Percentiles rank a stretch among this genome's conserved stretches.
These are phyloP conservation scores for Chlorella sorokiniana DNA, from an alignment of 139 green algal genomes.

Conservation along the genomic window DNA sequence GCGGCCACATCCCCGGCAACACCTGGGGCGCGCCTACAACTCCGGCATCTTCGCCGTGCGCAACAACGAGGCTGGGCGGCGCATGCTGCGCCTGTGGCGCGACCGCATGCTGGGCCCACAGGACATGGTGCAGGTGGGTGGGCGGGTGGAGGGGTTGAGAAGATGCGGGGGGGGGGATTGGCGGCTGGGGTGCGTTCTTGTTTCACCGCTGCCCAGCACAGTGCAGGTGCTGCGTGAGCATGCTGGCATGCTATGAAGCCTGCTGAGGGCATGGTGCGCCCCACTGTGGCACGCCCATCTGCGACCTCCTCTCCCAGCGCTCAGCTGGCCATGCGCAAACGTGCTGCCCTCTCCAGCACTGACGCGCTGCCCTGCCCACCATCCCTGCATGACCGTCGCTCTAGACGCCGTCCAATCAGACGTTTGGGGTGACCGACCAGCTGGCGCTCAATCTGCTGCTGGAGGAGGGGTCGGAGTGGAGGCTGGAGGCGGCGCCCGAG, in stretches of 20 bases:
- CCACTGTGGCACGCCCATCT: too few relatives aligned
- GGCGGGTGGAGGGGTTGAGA: too few relatives aligned
- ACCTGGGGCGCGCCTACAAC: conserved; percentile 39
- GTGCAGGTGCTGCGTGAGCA: too few relatives aligned
- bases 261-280: too few relatives aligned
- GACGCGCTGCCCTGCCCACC: not conserved
- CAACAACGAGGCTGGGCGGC: conserved; percentile 9
- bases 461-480: not conserved
- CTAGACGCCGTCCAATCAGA: not conserved
- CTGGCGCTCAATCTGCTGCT: conserved; percentile 43
- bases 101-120: not conserved
- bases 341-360: too few relatives aligned
- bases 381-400: too few relatives aligned
- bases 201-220: too few relatives aligned
- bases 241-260: too few relatives aligned
- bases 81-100: not conserved
- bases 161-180: too few relatives aligned
- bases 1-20: conserved; percentile 34
- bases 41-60: conserved; percentile 36
- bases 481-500: not conserved
- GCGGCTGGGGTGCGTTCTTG: too few relatives aligned
- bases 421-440: conserved; percentile 35
- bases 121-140: not conserved
- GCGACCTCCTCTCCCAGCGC: too few relatives aligned
- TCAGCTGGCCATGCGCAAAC: too few relatives aligned